Evolutionary conservation across 768 basidiomycete species (phyloP).

Genomic region (Pisolithus microcarpus): DNA sequence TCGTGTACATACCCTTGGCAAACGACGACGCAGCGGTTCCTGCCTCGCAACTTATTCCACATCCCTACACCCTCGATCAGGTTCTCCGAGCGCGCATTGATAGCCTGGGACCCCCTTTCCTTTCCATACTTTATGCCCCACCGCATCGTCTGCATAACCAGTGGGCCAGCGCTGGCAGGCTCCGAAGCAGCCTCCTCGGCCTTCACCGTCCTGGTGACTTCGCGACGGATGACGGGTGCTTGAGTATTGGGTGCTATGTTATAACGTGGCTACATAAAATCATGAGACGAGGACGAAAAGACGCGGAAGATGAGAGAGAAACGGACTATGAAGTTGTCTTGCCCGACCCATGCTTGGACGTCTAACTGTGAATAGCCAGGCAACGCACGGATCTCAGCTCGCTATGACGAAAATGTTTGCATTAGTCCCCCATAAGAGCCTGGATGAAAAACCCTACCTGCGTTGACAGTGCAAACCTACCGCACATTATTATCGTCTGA

Average conservation of each 20-base stretch:
- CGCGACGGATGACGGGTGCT: conserved; percentile 64
- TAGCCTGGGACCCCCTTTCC: conserved; percentile 63
- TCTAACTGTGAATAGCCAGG: conserved; percentile 37
- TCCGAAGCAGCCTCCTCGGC: no score
- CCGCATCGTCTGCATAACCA: conserved; percentile 74
- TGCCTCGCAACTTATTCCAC: conserved; percentile 79
- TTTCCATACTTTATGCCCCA: conserved; percentile 83
- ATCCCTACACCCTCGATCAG: conserved; percentile 69
- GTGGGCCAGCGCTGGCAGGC: conserved; percentile 4
- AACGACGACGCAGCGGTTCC: conserved; percentile 78
- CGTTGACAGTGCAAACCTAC: conserved; percentile 51
- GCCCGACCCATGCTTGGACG: conserved; percentile 53
- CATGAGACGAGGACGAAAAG: background rate
- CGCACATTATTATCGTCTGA: conserved; percentile 43
- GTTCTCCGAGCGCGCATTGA: conserved; percentile 85
- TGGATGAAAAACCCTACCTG: conserved; percentile 27
- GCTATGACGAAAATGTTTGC: conserved; percentile 8
- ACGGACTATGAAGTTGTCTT: conserved; percentile 47
- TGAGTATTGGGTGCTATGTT: conserved; percentile 81
- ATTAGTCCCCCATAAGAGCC: background rate
- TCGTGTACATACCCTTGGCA: conserved; percentile 54
- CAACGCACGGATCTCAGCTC: conserved; percentile 25
- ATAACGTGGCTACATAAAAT: conserved; percentile 41
- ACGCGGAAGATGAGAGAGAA: background rate
- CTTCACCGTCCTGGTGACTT: conserved; percentile 11